Conservation (phyloP, 192 early-diverging fungal species). For the Phlyctochytrium arcticum region DNA sequence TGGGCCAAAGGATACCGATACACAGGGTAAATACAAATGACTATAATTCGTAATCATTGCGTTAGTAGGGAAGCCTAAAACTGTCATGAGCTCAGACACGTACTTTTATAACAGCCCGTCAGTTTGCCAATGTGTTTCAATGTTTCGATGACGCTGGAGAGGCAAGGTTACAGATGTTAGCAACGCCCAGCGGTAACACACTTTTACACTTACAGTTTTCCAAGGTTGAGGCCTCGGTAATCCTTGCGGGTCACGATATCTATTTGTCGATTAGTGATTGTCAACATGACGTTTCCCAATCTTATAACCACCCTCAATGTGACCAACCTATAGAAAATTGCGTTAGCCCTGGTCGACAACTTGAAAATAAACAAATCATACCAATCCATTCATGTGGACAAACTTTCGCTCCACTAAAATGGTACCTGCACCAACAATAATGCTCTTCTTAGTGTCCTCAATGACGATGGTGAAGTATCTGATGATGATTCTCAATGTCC, state of each 20-base stretch:
- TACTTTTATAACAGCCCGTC: slow-evolving; percentile 89
- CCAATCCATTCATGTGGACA: slow-evolving; percentile 72
- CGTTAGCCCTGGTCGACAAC: background rate
- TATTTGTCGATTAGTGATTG: too few relatives aligned
- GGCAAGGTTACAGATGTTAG: background rate
- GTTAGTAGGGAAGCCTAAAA: background rate
- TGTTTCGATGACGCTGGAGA: slow-evolving; percentile 72
- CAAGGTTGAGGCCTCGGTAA: slow-evolving; percentile 51
- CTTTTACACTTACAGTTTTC: slow-evolving; percentile 42
- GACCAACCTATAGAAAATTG: slow-evolving; percentile 61
- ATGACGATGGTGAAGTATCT: slow-evolving; percentile 79
- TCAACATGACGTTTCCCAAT: slow-evolving; percentile 69
- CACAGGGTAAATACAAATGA: background rate
- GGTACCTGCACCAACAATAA: slow-evolving; percentile 81
- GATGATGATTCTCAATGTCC: too few relatives aligned
- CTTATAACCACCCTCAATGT: slow-evolving; percentile 75
- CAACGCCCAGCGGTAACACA: background rate
- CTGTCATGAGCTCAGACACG: background rate
- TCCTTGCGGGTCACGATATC: slow-evolving; percentile 49
- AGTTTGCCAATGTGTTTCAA: slow-evolving; percentile 68
- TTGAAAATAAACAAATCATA: slow-evolving; percentile 24
- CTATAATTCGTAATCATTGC: too few relatives aligned
- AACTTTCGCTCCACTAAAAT: slow-evolving; percentile 92
- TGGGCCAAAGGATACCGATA: slow-evolving; percentile 21
- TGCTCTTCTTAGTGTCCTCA: slow-evolving; percentile 60